Evolutionary conservation across 2,329 filamentous ascomycete genomes (phyloP).

Genomic region (Neophaeococcomyces mojaviensis): DNA sequence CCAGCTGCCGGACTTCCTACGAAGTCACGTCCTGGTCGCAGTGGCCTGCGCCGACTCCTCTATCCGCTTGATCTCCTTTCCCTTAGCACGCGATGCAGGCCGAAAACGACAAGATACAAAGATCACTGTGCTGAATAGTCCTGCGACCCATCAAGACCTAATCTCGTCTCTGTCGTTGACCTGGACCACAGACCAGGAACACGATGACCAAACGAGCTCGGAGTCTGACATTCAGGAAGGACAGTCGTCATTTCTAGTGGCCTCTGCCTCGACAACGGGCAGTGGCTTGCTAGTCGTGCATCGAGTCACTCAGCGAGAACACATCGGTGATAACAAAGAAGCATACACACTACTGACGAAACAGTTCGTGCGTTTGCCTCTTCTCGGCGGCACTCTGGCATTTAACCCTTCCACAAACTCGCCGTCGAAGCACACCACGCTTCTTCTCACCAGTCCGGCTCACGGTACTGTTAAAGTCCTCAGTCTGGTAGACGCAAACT

Average conservation of each 20-base stretch:
- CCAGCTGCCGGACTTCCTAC: conserved; percentile 2
- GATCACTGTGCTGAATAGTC: conserved; percentile 39
- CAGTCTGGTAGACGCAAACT: not conserved
- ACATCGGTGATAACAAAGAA: conserved; percentile 22
- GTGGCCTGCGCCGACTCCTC: conserved; percentile 51
- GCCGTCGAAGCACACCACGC: conserved; percentile 44
- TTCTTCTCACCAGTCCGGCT: conserved; percentile 46
- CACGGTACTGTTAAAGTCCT: conserved; percentile 44
- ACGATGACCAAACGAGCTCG: conserved; percentile 25
- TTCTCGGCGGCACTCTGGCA: conserved; percentile 36
- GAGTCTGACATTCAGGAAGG: conserved; percentile 26
- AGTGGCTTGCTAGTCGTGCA: conserved; percentile 39
- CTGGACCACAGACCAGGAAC: conserved; percentile 37
- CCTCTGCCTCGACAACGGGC: conserved; percentile 39
- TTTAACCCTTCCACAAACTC: conserved; percentile 50
- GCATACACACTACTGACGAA: conserved; percentile 39
- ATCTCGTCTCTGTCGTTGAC: conserved; percentile 47
- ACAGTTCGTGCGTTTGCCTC: conserved; percentile 42
- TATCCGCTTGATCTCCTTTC: conserved; percentile 48
- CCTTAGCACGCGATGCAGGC: conserved; percentile 32
- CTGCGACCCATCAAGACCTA: conserved; percentile 44
- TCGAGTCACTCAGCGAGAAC: conserved; percentile 27
- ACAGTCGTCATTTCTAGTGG: conserved; percentile 39
- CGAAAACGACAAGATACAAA: conserved; percentile 36
- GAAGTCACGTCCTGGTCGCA: conserved; percentile 40